Evolutionary conservation across 768 basidiomycete species (phyloP), one percentile per base, ranked within the genome.

Genomic region (Galerina marginata): DNA sequence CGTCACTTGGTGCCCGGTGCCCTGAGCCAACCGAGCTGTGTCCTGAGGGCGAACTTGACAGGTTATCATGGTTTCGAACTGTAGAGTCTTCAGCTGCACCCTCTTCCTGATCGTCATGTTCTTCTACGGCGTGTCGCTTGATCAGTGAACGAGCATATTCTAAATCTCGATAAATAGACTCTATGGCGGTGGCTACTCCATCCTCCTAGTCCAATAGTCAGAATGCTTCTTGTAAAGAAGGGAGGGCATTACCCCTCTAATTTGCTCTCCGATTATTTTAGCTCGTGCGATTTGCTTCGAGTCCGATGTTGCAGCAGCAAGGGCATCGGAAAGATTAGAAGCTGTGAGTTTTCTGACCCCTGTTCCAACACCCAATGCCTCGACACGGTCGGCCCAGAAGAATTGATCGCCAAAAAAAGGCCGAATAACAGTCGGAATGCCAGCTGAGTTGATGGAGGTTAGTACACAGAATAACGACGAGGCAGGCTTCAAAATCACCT

Each of bases 401-500:
- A 91, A 93, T 68, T 98, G 96, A 72, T 98, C 96, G 2, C 97
- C 96, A 68, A 99, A 99, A 84, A 99, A 99, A 0, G 97, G 96
- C 63, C 89, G 89, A 71, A 99, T 94, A 67, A 99, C 91, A 1
- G 96, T 99, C 1, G 97, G 96, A 54, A 95, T 91, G 7, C 94
- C 95, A 60, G 93, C 93, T 92, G 67, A 58, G 23, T 52, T n/a
- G 38, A 5, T 38, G 38, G 4, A 5, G 7, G 29, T 65, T 61
- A 62, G 25, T 45, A 43, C 43, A 25, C 15, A 23, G 33, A 7
- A 29, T 33, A 29, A 37, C 29, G 50, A 38, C 37, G 36, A 11
- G 43, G 20, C 9, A 9, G 33, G 12, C 42, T 16, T 25, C 23
- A 20, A 48, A 61, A 83, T 55, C 61, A 95, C 94, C 95, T 83